Percentiles rank a stretch among this genome's conserved stretches.
Evolutionary conservation across 768 basidiomycete species (phyloP).

Genomic region (Pisolithus microcarpus): DNA sequence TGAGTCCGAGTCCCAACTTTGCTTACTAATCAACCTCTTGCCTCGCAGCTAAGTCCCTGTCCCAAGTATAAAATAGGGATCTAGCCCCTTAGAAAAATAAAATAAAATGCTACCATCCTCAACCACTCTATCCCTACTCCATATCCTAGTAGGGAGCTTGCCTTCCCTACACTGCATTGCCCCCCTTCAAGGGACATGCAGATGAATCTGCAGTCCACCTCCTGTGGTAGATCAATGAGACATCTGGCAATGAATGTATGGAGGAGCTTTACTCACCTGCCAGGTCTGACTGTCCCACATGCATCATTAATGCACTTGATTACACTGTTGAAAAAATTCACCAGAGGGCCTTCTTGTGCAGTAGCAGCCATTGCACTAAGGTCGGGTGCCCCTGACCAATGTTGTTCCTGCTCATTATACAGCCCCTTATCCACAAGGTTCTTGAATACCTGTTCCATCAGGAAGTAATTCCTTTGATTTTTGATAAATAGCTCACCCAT

Average conservation of each 20-base stretch:
- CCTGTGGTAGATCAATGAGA: not conserved
- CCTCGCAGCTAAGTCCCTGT: too few species aligned
- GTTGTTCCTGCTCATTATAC: not conserved
- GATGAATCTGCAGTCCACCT: not conserved
- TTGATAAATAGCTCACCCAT: not conserved
- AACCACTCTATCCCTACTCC: too few species aligned
- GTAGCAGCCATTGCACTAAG: not conserved
- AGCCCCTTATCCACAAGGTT: not conserved
- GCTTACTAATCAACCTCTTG: too few species aligned
- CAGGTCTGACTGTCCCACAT: not conserved
- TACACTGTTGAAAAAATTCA: not conserved
- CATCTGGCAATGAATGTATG: not conserved
- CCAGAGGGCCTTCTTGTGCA: not conserved
- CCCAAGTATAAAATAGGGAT: too few species aligned
- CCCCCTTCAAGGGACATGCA: not conserved
- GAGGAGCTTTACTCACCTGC: not conserved
- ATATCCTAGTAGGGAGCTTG: too few species aligned
- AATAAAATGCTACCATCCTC: too few species aligned
- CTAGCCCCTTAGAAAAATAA: too few species aligned
- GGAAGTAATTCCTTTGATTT: not conserved
- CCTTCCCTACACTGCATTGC: not conserved
- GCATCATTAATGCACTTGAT: not conserved
- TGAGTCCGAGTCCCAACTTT: too few species aligned
- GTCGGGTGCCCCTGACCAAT: not conserved
- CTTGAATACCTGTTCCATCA: not conserved